Percentiles rank a stretch among this genome's conserved stretches.
Conservation (phyloP, 2,329 filamentous ascomycete species). For the Penicillium sp. region DNA sequence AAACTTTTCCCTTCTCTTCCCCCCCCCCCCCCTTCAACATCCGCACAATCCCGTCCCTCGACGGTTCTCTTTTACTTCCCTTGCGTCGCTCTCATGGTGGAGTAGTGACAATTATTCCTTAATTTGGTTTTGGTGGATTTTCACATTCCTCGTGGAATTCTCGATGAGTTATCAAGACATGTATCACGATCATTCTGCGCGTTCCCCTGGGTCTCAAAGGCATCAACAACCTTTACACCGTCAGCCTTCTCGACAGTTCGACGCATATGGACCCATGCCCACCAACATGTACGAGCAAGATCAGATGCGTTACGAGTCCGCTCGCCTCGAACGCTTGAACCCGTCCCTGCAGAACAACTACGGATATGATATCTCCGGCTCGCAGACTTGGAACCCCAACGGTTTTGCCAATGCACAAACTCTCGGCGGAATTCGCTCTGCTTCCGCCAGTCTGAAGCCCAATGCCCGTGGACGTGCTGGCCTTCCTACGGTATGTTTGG, state of each 20-base stretch:
- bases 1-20: constrained; percentile 2
- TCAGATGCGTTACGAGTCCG: constrained; percentile 51
- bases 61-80: constrained; percentile 6
- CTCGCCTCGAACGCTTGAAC: constrained; percentile 49
- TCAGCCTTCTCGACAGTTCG: constrained; percentile 68
- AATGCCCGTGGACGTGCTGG: constrained; percentile 50
- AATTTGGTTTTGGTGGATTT: constrained; percentile 22
- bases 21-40: background rate
- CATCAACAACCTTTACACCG: constrained; percentile 58
- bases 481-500: constrained; percentile 61
- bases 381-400: constrained; percentile 72
- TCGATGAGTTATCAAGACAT: constrained; percentile 37
- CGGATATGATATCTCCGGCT: constrained; percentile 58
- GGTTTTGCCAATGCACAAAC: constrained; percentile 59
- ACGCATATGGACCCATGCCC: constrained; percentile 60
- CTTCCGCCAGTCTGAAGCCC: constrained; percentile 49
- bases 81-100: constrained; percentile 26
- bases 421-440: constrained; percentile 56
- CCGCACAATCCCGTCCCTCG: constrained; percentile 11
- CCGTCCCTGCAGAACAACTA: constrained; percentile 53
- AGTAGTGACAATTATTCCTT: constrained; percentile 17
- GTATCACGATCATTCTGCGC: constrained; percentile 61
- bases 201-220: constrained; percentile 66
- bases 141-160: constrained; percentile 28
- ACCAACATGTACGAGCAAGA: constrained; percentile 62